Evolutionary conservation across 2,329 filamentous ascomycete genomes (phyloP), one percentile per base, ranked within the genome.

Genomic region (Dactylellina sp.): DNA sequence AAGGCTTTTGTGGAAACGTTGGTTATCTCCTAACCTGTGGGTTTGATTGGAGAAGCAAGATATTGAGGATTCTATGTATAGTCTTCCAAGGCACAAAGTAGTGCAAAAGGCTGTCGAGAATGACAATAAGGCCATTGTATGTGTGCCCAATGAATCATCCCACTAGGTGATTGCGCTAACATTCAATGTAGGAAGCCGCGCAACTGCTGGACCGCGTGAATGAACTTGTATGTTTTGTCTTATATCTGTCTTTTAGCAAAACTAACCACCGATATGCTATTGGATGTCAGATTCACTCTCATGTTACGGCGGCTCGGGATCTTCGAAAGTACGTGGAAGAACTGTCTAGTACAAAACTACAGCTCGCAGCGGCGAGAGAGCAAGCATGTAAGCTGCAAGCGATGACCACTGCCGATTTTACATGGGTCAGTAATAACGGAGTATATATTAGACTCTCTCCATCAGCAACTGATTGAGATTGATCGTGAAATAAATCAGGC

Each of bases 391-490:
- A 20, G 55, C 9, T 4, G 0, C 25, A 2, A n/a, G n/a, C 6
- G 20, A 18, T 6, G 9, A 37, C 7, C n/a, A 16, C 1, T 14
- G 14, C 6, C 5, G 18, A n/a, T 16, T 52, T 11, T 18, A 18
- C 25, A 3, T 52, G 52, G 1, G n/a, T 25, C 1, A 6, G 50
- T 24, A 9, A 4, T 32, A 32, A 32, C 9, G 9, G 4, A 32
- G 4, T 32, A 32, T 32, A 32, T 25, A 20, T 40, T 5, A 74
- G 70, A 66, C 14, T 61, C 61, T 1, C 25, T 74, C 18, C 70
- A 74, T 25, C 70, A 74, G 16, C 61, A 74, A 25, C 40, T 74
- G 2, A 42, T 74, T 22, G 61, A 74, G 44, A 74, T 74, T 32
- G 70, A 74, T 55, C 61, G 61, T 11, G 70, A 74, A 37, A 52